Evolutionary conservation across 2,329 filamentous ascomycete genomes (phyloP), one percentile per base, ranked within the genome.

Genomic region (Onygena corvina): DNA sequence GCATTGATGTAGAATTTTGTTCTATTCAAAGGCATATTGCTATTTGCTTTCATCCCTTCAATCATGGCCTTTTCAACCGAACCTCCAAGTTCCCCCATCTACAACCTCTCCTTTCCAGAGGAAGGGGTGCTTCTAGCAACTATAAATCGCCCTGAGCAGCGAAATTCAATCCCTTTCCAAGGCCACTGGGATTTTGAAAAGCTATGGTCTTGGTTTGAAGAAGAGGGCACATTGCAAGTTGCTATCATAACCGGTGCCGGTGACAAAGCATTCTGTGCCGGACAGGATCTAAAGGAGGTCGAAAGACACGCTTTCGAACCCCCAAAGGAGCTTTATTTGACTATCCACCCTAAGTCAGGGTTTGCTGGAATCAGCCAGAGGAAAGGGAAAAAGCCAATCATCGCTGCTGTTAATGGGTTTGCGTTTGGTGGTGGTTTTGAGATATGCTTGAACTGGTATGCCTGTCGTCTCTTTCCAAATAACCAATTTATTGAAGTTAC

Each of bases 361-460:
- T 77, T 79, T 57, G 72, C 67, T 31, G 79, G 76, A 0, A 59
- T 83, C 11, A 76, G 73, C 34, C 66, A 74, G 34, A 67, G 79
- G 9, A 62, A 62, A 9, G 79, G 79, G 0, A 79, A 77, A 66
- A 90, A 90, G 60, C 85, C 85, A 1, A 72, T 90, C 44, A 74
- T 90, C 21, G 83, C 80, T 1, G 86, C 85, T 0, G 81, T 89
- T n/a, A 86, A 88, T 60, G 85, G 85, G 1, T 69, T 84, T 25
- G 84, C 82, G 38, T 73, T 85, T 30, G 86, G 86, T 33, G 85
- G 86, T 46, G 85, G 84, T 2, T 81, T 84, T 67, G 85, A 90
- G 69, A 86, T 88, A 64, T 87, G 89, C 50, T 84, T 96, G 76
- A 95, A 95, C 84, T 86, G 83, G 74, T 76, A 60, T 30, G 66